Conservation (phyloP, 2,329 filamentous ascomycete genomes). For the Clarireedia homoeocarpa region DNA sequence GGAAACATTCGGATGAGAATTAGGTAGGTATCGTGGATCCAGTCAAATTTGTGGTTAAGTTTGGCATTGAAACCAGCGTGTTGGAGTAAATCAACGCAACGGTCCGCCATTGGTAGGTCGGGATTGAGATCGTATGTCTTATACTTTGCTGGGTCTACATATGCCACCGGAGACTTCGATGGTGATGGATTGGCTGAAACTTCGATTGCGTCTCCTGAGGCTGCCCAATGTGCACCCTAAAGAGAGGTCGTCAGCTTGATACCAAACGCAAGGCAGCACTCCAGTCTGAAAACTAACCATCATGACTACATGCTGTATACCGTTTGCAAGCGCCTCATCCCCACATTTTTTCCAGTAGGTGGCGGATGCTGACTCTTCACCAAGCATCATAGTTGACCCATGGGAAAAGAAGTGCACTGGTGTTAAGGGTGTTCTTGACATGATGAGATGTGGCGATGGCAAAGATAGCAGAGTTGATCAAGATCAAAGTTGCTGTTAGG, state of each 20-base stretch:
- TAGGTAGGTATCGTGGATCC: slow-evolving; percentile 66
- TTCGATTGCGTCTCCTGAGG: slow-evolving; percentile 46
- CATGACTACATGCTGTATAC: slow-evolving; percentile 55
- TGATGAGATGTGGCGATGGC: not conserved
- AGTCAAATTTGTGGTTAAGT: slow-evolving; percentile 51
- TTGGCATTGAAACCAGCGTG: slow-evolving; percentile 45
- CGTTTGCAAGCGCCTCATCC: slow-evolving; percentile 50
- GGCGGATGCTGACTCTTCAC: slow-evolving; percentile 53
- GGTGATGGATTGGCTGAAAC: slow-evolving; percentile 54
- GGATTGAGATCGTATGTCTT: slow-evolving; percentile 51
- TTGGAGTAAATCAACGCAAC: slow-evolving; percentile 42
- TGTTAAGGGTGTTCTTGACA: not conserved
- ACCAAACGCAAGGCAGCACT: too few species aligned
- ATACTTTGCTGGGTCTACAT: slow-evolving; percentile 60
- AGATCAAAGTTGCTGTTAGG: too few species aligned
- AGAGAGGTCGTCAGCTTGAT: not conserved
- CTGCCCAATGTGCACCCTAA: slow-evolving; percentile 61
- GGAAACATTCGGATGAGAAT: slow-evolving; percentile 66
- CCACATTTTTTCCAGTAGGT: slow-evolving; percentile 60
- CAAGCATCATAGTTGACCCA: slow-evolving; percentile 66
- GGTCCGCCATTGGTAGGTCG: slow-evolving; percentile 45
- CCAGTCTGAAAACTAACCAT: slow-evolving; percentile 40
- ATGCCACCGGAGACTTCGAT: slow-evolving; percentile 55
- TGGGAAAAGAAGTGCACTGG: slow-evolving; percentile 47
- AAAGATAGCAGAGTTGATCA: too few species aligned